These are phyloP conservation scores for Sedum album DNA, from an alignment of 164 flowering plant genomes.

Conservation along the genomic window DNA sequence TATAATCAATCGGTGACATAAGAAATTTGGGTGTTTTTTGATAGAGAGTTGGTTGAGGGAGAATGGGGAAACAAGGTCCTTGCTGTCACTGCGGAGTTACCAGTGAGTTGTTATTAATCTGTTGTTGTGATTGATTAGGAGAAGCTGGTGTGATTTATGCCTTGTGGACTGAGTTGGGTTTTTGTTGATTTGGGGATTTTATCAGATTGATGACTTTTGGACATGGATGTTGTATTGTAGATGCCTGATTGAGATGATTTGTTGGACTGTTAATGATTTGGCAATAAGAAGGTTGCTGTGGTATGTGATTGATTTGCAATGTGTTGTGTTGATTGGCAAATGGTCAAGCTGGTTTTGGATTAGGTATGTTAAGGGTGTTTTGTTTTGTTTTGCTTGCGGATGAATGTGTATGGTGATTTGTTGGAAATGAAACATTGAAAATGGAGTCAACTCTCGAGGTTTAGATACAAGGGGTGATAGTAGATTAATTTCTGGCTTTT, in stretches of 20 bases:
- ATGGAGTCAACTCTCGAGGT: neutral
- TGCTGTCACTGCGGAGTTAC: constrained; percentile 97
- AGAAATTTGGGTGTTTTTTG: no score
- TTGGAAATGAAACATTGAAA: neutral
- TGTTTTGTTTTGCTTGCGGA: neutral
- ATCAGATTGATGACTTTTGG: neutral
- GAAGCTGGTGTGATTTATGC: no score
- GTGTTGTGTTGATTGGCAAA: neutral
- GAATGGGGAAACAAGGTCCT: constrained; percentile 98
- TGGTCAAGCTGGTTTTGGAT: neutral
- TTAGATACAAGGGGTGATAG: neutral
- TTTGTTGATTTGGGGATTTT: no score
- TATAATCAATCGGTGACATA: no score
- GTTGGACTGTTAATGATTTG: no score
- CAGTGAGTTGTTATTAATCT: constrained; percentile 87
- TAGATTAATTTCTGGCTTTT: constrained; percentile 5
- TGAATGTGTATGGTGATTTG: neutral
- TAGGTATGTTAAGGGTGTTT: neutral
- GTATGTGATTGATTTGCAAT: neutral
- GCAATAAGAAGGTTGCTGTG: no score
- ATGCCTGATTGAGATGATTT: neutral
- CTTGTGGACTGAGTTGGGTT: no score
- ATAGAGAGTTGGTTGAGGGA: no score
- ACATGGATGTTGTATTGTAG: neutral
- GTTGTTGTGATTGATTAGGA: no score